Base-by-base conservation (phyloP, 768 basidiomycete genomes). In the Suillus weaverae region DNA sequence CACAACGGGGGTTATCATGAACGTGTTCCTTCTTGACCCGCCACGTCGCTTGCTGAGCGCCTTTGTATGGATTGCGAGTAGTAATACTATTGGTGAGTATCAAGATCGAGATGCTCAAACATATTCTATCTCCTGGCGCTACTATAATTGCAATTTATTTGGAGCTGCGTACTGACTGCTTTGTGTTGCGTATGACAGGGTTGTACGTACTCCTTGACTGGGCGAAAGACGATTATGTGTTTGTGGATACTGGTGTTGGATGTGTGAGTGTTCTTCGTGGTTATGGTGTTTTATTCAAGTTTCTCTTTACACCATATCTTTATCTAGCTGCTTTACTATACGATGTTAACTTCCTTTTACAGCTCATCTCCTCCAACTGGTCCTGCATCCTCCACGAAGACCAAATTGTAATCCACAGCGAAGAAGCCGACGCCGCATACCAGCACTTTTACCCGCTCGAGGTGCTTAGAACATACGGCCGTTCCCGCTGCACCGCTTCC, bases 321-420 rank as follows among this genome's bases (percentile, higher is more conserved):
- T 54, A 33, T 33, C 10, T 18, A 33, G 9, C 5, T 54, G 18
- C 18, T 53, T 53, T 53, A 20, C 18, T 11, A 20, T 54, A 22
- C 26, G 53, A 59, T 16, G 14, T 46, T 46, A 26, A 63, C 51
- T 13, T 54, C 7, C 9, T 11, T 60, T 64, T 62, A 26, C 65
- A 90, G 89, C 81, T 84, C 14, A 79, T 82, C 71, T 88, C 87
- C 22, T 87, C 89, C 11, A 91, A 90, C 64, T 91, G 90, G 90
- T 90, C 89, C 30, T 91, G 89, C 69, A 90, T 90, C 55, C 74
- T 90, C 11, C 85, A 83, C 70, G 83, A 90, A 67, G 77, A 79
- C 57, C 83, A 89, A 66, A 88, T 91, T 64, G 88, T 90, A 41
- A 88, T 91, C 43, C 90, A 91, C 69, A 88, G 85, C 43, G 90